phyloP scores from a whole-genome alignment of 306 rosid species.

The Cajanus cajan region DNA sequence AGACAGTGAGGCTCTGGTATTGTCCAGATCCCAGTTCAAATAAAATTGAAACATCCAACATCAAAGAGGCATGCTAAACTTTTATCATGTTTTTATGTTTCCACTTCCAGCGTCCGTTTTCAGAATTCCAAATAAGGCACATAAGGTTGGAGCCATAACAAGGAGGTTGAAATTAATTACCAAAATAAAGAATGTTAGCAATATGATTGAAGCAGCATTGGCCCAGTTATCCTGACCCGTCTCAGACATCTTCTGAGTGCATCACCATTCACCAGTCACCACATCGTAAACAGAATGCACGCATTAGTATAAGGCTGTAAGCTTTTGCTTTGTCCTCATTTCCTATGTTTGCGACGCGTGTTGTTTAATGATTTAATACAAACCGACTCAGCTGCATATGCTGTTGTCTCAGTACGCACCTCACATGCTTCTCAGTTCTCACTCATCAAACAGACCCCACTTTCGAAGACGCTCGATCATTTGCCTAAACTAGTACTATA shows the following conservation, averaged over 20 bases:
- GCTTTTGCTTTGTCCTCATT: not conserved
- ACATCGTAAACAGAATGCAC: not conserved
- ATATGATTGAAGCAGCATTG: no score
- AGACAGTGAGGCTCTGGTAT: not conserved
- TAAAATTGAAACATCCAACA: slow-evolving; percentile 19
- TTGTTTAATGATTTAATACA: not conserved
- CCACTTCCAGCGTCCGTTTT: not conserved
- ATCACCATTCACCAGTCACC: not conserved
- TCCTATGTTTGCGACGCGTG: slow-evolving; percentile 1
- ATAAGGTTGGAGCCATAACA: not conserved
- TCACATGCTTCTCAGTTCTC: not conserved
- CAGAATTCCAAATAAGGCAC: not conserved
- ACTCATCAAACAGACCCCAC: not conserved
- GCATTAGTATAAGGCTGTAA: not conserved
- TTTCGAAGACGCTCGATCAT: no score
- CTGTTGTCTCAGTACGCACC: slow-evolving; percentile 17
- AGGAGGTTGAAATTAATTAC: not conserved
- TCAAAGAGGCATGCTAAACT: not conserved
- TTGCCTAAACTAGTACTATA: no score
- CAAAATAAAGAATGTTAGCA: not conserved
- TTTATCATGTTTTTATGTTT: slow-evolving; percentile 10
- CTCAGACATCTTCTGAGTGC: not conserved
- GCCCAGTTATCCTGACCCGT: not conserved
- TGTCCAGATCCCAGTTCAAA: not conserved
- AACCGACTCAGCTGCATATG: not conserved